Evolutionary conservation across 2,329 filamentous ascomycete genomes (phyloP), one percentile per base, ranked within the genome.

Genomic region (Fusarium papillatum): DNA sequence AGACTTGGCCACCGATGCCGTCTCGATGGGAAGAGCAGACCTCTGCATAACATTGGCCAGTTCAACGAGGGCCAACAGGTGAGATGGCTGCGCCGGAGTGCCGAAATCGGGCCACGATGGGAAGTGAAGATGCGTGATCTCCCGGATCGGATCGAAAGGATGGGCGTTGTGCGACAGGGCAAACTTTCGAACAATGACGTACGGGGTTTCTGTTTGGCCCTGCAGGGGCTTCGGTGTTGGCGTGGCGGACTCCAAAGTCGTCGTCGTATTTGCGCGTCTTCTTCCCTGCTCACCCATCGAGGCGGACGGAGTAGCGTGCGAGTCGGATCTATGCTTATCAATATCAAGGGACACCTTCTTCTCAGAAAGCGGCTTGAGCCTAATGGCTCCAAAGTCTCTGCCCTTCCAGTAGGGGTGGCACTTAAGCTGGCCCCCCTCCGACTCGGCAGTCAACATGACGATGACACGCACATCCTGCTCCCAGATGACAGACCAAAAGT

Each of bases 401-500:
- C 90, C 90, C 53, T 92, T 91, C 97, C 97, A 99, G 84, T 98
- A 99, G 11, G 95, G 92, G 83, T 99, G 96, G 74, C 96, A 98
- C 83, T 98, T 99, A 55, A 98, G 88, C 81, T 98, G 96, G 1
- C 96, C 96, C 29, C 95, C 95, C 85, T 99, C 97, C 31, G 94
- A 91, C 83, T 98, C 96, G 3, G 97, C 96, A 8, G 97, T 99
- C 76, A 99, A 89, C 93, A 98, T 98, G 75, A 98, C 96, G 73
- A 99, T 93, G 31, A 98, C 95, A 64, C 96, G 93, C 5, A 98
- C 93, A 81, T 98, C 96, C 83, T 98, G 95, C 82, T 98, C 96
- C 97, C 97, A 99, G 36, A 98, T 90, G 14, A 98, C 94, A 71
- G 95, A 96, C 97, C 97, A 99, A 82, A 99, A 99, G 83, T 99